These are phyloP conservation scores for Glycyrrhiza uralensis DNA, from an alignment of 306 rosid species.

Conservation along the genomic window DNA sequence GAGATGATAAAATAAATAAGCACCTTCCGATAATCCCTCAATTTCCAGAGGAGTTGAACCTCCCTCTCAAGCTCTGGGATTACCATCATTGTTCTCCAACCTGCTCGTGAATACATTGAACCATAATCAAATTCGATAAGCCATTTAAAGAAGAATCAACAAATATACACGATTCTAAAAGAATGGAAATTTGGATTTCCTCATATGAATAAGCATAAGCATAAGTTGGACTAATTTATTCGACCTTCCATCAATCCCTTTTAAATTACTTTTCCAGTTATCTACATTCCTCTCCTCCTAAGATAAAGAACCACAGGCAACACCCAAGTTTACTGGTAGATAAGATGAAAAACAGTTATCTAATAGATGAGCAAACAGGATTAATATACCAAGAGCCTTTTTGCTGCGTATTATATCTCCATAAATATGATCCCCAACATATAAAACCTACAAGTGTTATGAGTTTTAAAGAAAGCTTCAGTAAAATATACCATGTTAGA, in stretches of 20 bases:
- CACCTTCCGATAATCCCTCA: slow-evolving; percentile 84
- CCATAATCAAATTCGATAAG: slow-evolving; percentile 13
- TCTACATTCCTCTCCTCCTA: neutral
- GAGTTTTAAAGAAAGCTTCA: neutral
- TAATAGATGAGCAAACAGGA: slow-evolving; percentile 5
- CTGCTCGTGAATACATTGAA: slow-evolving; percentile 40
- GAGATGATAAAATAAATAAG: neutral
- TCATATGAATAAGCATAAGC: neutral
- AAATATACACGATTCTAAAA: neutral
- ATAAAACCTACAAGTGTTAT: slow-evolving; percentile 66
- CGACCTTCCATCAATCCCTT: slow-evolving; percentile 2
- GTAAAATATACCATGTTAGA: neutral
- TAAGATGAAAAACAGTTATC: neutral
- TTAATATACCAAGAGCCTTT: slow-evolving; percentile 86
- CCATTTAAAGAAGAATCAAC: neutral
- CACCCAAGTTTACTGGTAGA: neutral
- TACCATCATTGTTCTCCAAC: slow-evolving; percentile 99
- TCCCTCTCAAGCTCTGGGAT: slow-evolving; percentile 96
- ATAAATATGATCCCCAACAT: slow-evolving; percentile 96
- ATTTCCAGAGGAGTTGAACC: slow-evolving; percentile 77
- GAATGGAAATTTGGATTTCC: neutral
- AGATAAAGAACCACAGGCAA: neutral
- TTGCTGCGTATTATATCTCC: slow-evolving; percentile 98
- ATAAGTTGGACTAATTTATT: neutral
- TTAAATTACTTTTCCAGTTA: neutral